Evolutionary conservation across 164 flowering plant species (phyloP).

Genomic region (Brasenia schreberi): DNA sequence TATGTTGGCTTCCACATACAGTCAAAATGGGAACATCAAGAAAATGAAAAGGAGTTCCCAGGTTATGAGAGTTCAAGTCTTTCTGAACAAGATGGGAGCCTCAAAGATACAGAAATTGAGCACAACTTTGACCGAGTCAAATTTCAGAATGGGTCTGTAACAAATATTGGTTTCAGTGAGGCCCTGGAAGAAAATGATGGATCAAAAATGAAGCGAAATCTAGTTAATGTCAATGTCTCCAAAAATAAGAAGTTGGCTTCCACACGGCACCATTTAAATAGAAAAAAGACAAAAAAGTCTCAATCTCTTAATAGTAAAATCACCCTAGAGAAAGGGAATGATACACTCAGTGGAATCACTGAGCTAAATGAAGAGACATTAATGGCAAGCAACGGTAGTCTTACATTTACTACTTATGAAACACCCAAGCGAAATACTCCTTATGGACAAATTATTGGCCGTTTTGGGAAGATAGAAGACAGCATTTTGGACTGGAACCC

Average conservation of each 20-base stretch:
- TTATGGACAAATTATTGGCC: conserved; percentile 81
- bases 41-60: conserved; percentile 36
- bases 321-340: background rate
- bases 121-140: background rate
- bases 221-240: background rate
- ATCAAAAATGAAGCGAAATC: background rate
- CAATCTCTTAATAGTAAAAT: too few relatives aligned
- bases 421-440: conserved; percentile 27
- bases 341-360: background rate
- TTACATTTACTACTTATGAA: background rate
- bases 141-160: background rate
- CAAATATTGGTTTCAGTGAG: background rate
- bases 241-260: background rate
- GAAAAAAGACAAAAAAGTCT: background rate
- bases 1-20: conserved; percentile 87
- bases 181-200: background rate
- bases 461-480: conserved; percentile 72
- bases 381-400: background rate
- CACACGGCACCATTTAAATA: background rate
- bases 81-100: background rate
- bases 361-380: background rate
- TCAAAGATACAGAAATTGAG: background rate
- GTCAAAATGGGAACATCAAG: conserved; percentile 93
- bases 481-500: conserved; percentile 82
- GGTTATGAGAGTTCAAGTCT: conserved; percentile 35